phyloP scores from a whole-genome alignment of 768 basidiomycete genomes.

The Leccinellum rugosiceps region DNA sequence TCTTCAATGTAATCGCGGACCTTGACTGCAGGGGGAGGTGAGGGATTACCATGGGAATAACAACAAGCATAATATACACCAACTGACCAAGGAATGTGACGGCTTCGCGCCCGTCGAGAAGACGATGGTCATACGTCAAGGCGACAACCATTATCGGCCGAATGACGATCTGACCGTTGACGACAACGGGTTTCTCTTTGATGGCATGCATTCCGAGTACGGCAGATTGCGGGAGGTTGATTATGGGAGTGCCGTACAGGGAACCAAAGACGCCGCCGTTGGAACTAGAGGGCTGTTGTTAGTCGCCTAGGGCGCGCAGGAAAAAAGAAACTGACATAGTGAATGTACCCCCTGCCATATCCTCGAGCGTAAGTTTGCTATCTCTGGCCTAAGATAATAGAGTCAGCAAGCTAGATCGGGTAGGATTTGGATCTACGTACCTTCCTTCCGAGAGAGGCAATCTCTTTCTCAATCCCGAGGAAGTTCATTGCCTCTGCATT shows the following conservation, averaged over 20 bases:
- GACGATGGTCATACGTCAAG: conserved; percentile 91
- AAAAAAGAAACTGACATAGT: conserved; percentile 68
- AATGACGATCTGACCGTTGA: conserved; percentile 93
- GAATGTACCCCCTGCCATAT: conserved; percentile 98
- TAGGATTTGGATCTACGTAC: conserved; percentile 29
- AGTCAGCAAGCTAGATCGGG: conserved; percentile 4
- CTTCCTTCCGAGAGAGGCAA: conserved; percentile 89
- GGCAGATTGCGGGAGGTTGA: conserved; percentile 93
- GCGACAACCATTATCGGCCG: conserved; percentile 96
- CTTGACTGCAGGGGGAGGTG: conserved; percentile 51
- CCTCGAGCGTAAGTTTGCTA: conserved; percentile 92
- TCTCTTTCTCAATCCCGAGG: conserved; percentile 90
- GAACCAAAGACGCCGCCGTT: conserved; percentile 99
- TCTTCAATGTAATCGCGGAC: conserved; percentile 94
- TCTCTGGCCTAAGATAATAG: conserved; percentile 63
- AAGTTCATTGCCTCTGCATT: conserved; percentile 87
- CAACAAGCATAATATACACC: neutral
- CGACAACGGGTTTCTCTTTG: conserved; percentile 87
- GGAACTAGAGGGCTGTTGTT: conserved; percentile 52
- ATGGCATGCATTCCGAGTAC: conserved; percentile 97
- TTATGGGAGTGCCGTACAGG: conserved; percentile 97
- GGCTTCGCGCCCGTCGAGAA: conserved; percentile 94
- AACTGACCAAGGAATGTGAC: conserved; percentile 93
- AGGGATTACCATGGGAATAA: conserved; percentile 2
- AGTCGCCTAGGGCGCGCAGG: neutral